Evolutionary conservation across 2,329 filamentous ascomycete genomes (phyloP).

Genomic region (Penicillium sp.): DNA sequence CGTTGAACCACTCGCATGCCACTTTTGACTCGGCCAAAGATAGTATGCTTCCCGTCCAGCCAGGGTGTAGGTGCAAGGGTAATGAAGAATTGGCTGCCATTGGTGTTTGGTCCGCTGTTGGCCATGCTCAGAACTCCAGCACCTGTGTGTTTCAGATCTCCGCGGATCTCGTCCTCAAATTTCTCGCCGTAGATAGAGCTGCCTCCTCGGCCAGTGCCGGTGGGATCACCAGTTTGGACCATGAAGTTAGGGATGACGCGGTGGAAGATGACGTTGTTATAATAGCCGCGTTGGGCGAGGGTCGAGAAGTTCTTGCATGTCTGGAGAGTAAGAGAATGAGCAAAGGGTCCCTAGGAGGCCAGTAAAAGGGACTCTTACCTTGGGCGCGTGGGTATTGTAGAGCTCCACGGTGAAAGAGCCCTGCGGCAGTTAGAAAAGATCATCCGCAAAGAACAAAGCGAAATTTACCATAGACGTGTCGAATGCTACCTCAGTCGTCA

Average conservation of each 20-base stretch:
- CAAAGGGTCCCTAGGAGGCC: not conserved
- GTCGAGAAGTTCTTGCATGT: conserved; percentile 85
- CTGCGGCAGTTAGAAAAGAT: conserved; percentile 46
- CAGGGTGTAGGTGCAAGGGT: conserved; percentile 92
- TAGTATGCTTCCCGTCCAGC: conserved; percentile 95
- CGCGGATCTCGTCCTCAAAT: conserved; percentile 86
- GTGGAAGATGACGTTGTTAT: conserved; percentile 81
- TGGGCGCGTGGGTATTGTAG: conserved; percentile 82
- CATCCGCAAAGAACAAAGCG: not conserved
- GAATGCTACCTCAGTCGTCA: conserved; percentile 74
- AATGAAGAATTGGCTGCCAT: conserved; percentile 94
- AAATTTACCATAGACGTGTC: conserved; percentile 75
- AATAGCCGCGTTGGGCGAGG: conserved; percentile 79
- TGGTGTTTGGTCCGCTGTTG: conserved; percentile 87
- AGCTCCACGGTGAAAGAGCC: conserved; percentile 83
- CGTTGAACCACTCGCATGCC: conserved; percentile 81
- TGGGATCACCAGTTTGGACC: conserved; percentile 92
- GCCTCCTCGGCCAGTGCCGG: conserved; percentile 86
- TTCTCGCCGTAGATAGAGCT: conserved; percentile 86
- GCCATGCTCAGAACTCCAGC: conserved; percentile 96
- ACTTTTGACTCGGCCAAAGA: conserved; percentile 84
- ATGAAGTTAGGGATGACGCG: conserved; percentile 96
- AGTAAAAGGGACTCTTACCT: conserved; percentile 36
- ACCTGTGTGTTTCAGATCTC: conserved; percentile 80
- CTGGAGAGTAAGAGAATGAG: conserved; percentile 35